These are phyloP conservation scores for Lactarius hengduanensis DNA, from an alignment of 768 basidiomycete species.

Conservation along the genomic window DNA sequence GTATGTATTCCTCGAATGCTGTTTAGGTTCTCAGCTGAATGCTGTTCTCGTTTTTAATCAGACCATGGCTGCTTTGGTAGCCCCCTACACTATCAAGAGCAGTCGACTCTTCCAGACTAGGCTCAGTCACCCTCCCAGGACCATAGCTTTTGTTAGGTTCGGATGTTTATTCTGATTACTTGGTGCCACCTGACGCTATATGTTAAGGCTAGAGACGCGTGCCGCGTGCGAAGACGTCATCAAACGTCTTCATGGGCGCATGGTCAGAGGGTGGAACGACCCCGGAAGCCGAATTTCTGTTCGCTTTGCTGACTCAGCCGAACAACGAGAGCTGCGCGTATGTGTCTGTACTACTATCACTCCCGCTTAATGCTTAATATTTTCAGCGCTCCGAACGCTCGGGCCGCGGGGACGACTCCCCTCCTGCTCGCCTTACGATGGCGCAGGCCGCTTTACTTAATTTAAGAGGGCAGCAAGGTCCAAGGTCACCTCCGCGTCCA, in stretches of 20 bases:
- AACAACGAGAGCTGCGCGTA: slow-evolving; percentile 75
- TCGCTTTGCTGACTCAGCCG: slow-evolving; percentile 73
- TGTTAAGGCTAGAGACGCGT: slow-evolving; percentile 63
- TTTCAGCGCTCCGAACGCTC: slow-evolving; percentile 60
- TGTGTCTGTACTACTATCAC: slow-evolving; percentile 33
- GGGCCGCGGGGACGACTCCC: slow-evolving; percentile 57
- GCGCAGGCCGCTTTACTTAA: slow-evolving; percentile 78
- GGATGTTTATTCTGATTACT: background rate
- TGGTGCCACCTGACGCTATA: slow-evolving; percentile 8
- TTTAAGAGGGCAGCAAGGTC: slow-evolving; percentile 61
- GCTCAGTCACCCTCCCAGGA: slow-evolving; percentile 70
- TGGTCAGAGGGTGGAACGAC: slow-evolving; percentile 80
- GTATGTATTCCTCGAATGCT: slow-evolving; percentile 36
- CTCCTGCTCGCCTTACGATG: slow-evolving; percentile 67
- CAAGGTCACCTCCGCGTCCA: slow-evolving; percentile 31
- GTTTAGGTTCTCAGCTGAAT: background rate
- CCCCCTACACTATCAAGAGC: slow-evolving; percentile 69
- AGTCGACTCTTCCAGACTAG: slow-evolving; percentile 80
- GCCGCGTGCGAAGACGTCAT: slow-evolving; percentile 73
- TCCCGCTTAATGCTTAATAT: slow-evolving; percentile 10
- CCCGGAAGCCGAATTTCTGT: slow-evolving; percentile 75
- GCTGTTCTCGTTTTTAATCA: slow-evolving; percentile 31
- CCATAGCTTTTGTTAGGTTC: slow-evolving; percentile 80
- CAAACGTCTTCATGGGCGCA: slow-evolving; percentile 73
- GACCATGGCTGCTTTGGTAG: slow-evolving; percentile 65